Base-by-base conservation (phyloP, 306 rosid genomes). In the Urtica urens region DNA sequence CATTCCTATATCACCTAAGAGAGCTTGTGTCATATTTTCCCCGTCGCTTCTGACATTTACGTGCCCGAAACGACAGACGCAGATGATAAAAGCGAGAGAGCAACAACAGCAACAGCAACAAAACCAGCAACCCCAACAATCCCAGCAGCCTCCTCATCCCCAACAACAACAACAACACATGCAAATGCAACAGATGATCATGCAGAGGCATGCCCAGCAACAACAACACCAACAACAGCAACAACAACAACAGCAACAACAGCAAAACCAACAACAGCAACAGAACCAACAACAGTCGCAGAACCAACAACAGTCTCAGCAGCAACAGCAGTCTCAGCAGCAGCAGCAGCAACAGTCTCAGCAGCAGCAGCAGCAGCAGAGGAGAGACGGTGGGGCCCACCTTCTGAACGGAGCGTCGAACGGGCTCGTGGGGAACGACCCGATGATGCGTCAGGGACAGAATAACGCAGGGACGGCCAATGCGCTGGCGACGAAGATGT, bases 401-500 rank as follows among this genome's bases (percentile, higher is more conserved):
- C 79, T 79, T 38, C 49, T 85, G 54, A 92, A 85, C 72, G 99
- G 94, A 27, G 50, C 60, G 24, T 55, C 96, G 47, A 92, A 92
- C 58, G 99, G 99, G 62, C 76, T 90, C 53, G 83, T 65, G 54
- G 94, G 87, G 64, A 85, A 75, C 50, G 86, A 78, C 58, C 67
- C 84, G 39, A 76, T 73, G 24, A 63, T 80, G 79, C 69, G 81
- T 39, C 90, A 80, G 54, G n/a, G n/a, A n/a, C n/a, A n/a, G n/a
- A n/a, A n/a, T n/a, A 76, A 79, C 55, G 66, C 94, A 2, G 96
- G 85, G 54, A 77, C 99, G 45, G 99, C 93, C 34, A 92, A 79
- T 82, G 93, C 93, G 10, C 34, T 85, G 53, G 99, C 99, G 20
- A 75, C 94, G 52, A 92, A 82, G 66, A 81, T 92, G 99, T 92